Conservation (phyloP, 352 stramenopile species). For the Phytophthora fragariae region DNA sequence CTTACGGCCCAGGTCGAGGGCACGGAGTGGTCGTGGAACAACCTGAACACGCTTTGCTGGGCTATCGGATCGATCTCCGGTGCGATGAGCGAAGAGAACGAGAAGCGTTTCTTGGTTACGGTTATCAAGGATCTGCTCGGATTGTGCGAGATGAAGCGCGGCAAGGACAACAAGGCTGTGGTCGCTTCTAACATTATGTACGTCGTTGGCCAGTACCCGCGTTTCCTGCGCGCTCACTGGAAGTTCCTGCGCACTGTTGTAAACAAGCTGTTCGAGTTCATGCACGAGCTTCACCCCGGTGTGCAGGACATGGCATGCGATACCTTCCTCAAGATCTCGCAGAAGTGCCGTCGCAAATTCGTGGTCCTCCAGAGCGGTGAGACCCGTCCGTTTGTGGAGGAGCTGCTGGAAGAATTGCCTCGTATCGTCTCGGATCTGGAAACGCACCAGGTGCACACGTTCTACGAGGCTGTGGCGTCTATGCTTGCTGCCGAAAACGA, state of each 20-base stretch:
- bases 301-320: constrained; percentile 99
- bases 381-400: constrained; percentile 95
- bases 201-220: constrained; percentile 99
- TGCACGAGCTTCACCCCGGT: constrained; percentile 99
- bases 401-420: constrained; percentile 95
- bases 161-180: constrained; percentile 99
- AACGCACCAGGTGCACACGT: constrained; percentile 99
- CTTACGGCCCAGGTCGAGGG: constrained; percentile 93
- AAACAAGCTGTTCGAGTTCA: constrained; percentile 99
- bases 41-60: constrained; percentile 99
- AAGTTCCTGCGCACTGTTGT: constrained; percentile 99
- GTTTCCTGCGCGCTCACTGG: constrained; percentile 99
- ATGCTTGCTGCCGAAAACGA: constrained; percentile 84
- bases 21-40: constrained; percentile 96
- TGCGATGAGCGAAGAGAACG: constrained; percentile 99
- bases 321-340: constrained; percentile 99
- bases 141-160: constrained; percentile 98
- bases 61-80: constrained; percentile 99
- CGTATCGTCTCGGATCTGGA: constrained; percentile 98
- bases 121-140: constrained; percentile 99
- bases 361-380: constrained; percentile 96
- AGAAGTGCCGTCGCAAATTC: constrained; percentile 98
- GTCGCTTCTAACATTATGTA: constrained; percentile 99
- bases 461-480: constrained; percentile 98
- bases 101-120: constrained; percentile 99